Base-by-base conservation (phyloP, 129 eudicot species). In the Saussurea involucrata region DNA sequence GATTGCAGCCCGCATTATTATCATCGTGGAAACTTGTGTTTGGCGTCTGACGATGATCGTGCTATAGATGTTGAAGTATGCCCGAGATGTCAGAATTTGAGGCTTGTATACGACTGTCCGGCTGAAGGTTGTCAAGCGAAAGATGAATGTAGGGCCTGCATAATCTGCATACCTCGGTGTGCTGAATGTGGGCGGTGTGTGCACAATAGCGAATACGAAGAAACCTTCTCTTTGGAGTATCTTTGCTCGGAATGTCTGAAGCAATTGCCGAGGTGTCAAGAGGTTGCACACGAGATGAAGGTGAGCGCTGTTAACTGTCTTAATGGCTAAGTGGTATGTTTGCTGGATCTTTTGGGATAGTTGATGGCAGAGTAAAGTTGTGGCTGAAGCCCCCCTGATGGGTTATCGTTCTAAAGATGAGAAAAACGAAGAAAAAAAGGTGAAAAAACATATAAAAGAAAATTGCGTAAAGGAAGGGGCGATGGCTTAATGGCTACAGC, bases 101-200 rank as follows among this genome's bases (percentile, higher is more conserved):
- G 90, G 75, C 84, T 95, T 67, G 92, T 95, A 8, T 95, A 92
- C 65, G 99, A 95, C 66, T 95, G 99, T 68, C 89, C 99, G 3
- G 78, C 80, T 25, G 86, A 83, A 66, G 79, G 86, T 22, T 91
- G 98, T 79, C 88, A 79, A 82, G 84, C 36, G 24, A 87, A 86
- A 74, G 90, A 85, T 17, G 13, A 69, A 6, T 95, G 99, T 73
- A 82, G 95, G 88, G 99, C 92, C 4, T 95, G 98, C 70, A 86
- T 79, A 13, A 72, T 87, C 28, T 95, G 99, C 78, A 95, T 95
- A 64, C 79, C 86, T 20, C 84, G 97, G 36, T 95, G 99, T 79
- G 82, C 71, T 66, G 81, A 82, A 53, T 95, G 99, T 37, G 99
- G 99, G 24, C 82, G 88, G 69, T 95, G 99, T 79, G 80, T 92